Base-by-base conservation (phyloP, 2,329 filamentous ascomycete genomes). In the Zalaria sp. region DNA sequence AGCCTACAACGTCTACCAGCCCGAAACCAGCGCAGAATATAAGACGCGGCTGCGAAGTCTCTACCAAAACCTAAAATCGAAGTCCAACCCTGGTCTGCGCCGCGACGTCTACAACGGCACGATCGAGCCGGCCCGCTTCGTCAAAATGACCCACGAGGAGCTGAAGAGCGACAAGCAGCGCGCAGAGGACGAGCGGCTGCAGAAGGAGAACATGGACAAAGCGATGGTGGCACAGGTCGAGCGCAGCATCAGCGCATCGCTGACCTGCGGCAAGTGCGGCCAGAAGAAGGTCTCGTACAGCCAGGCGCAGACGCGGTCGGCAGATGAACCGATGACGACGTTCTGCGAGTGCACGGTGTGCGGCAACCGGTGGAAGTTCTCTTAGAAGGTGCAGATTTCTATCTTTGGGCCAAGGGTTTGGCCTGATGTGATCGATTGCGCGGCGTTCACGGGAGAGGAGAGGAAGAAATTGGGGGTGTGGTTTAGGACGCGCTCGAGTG, bases 141-240 rank as follows among this genome's bases (percentile, higher is more conserved):
- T 94, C 43, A 67, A 69, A 54, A 94, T 98, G 91, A 75, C 78
- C 5, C 79, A 84, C 53, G 83, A 94, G 42, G 89, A 96, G 61
- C 76, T 98, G 58, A 93, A 93, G 68, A 91, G 83, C 38, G 81
- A 79, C 39, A 79, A 91, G 61, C 82, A 84, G 63, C 77, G 79
- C 46, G 77, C 77, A 53, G 75, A 81, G 56, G 87, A 95, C 51
- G 68, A 75, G 51, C 77, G 78, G 60, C 72, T 94, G 39, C 73
- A 87, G 58, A 78, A 83, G 64, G 86, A 95, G 65, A 98, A 98
- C 64, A 88, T 96, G 83, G 87, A 87, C 68, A 86, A 89, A 63
- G 86, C 91, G 1, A 93, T 96, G 79, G 88, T 93, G 7, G 84
- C 89, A 43, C 83, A 88, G 71, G 83, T 79, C 11, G 82, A 94